Conservation (phyloP, 2,329 filamentous ascomycete species). For the Aspergillus phoenicis region DNA sequence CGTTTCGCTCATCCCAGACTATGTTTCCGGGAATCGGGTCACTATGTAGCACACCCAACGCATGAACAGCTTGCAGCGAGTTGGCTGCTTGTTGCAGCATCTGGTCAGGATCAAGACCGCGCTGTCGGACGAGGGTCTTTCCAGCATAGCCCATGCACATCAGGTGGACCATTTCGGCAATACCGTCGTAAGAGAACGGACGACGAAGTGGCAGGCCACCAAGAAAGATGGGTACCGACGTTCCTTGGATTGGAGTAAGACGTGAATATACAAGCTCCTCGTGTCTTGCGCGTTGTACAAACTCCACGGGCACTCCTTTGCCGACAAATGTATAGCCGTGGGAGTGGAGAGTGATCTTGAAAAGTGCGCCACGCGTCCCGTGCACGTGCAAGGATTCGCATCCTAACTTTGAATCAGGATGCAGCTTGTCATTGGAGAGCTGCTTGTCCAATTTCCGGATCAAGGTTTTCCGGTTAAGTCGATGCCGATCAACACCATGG, state of each 20-base stretch:
- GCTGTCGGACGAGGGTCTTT: conserved; percentile 16
- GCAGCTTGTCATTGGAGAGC: conserved; percentile 6
- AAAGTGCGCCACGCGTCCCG: conserved; percentile 29
- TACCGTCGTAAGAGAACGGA: conserved; percentile 25
- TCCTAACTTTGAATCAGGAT: conserved; percentile 5
- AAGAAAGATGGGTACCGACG: conserved; percentile 26
- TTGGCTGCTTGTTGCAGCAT: conserved; percentile 20
- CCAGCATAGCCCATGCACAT: conserved; percentile 25
- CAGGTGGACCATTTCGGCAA: conserved; percentile 25
- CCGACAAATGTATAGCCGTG: conserved; percentile 32
- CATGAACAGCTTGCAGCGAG: conserved; percentile 22
- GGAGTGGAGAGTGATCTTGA: conserved; percentile 31
- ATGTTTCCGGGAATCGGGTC: conserved; percentile 25
- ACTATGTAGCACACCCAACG: conserved; percentile 21
- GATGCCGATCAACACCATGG: conserved; percentile 33
- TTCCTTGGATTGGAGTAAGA: conserved; percentile 26
- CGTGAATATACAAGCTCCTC: conserved; percentile 27
- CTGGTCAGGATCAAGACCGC: conserved; percentile 10
- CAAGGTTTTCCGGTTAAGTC: conserved; percentile 16
- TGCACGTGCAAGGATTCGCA: conserved; percentile 29
- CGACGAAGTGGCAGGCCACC: conserved; percentile 26
- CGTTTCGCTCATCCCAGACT: conserved; percentile 9
- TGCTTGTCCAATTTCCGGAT: conserved; percentile 9
- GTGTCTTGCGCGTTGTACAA: conserved; percentile 18
- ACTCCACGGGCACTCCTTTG: conserved; percentile 27